Base-by-base conservation (phyloP, 345 rosid species). In the Angophora floribunda region DNA sequence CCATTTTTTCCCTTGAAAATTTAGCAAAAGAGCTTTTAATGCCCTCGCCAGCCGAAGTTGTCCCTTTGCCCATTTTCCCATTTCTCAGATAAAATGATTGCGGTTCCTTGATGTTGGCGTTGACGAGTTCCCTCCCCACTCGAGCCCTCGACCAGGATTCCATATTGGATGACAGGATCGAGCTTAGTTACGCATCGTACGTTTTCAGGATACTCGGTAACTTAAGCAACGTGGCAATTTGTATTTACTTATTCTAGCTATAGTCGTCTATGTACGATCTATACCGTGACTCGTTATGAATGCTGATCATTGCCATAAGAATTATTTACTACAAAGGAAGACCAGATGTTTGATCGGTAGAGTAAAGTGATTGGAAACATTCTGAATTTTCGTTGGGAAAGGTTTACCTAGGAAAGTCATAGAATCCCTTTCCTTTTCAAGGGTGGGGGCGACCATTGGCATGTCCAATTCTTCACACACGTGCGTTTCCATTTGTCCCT, bases 221-320 rank as follows among this genome's bases (percentile, higher is more conserved):
- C 49, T 75, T 75, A 41, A 75, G 24, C 19, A 36, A 36, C 7
- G 7, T 1, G 14, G 17, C 22, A 9, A 17, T 36, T 36, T 1
- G 6, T 1, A 11, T 2, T 41, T 19, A 9, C 13, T 19, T 6
- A 3, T 41, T 41, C 49, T 75, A 0, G 1, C 41, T 19, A 75
- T 3, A 19, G 19, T 41, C 3, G 26, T 32, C 0, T 0, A 19
- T 41, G 47, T 11, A 9, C 0, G 49, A 75, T 1, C 1, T 6
- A 36, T 10, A 10, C 2, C 7, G 15, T 44, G 5, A 21, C 47
- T 41, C 2, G 14, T 13, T 75, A 19, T 5, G 26, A 19, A 75
- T 75, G 49, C 12, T 10, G 49, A 17, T 36, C 9, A 75, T 41
- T 49, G 41, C 14, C 49, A 8, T 22, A 32, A 32, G 45, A 1